Conservation (phyloP, 805 yeast genomes). For the Spathaspora passalidarum region DNA sequence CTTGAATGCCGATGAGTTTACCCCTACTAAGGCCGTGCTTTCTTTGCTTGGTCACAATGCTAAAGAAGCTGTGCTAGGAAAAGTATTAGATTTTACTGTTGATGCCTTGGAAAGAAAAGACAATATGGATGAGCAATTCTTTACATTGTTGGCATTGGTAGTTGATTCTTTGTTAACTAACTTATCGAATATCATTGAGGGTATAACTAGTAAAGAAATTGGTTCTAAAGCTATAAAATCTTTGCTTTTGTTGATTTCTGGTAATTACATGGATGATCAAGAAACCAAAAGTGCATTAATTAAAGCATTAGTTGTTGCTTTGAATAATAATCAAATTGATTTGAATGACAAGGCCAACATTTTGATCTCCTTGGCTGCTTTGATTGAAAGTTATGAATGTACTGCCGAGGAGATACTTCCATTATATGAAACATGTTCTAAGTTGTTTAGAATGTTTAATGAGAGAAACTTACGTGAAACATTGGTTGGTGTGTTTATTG, state of each 20-base stretch:
- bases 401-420: constrained; percentile 47
- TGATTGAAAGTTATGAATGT: constrained; percentile 54
- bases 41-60: constrained; percentile 54
- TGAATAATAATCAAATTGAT: constrained; percentile 55
- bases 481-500: constrained; percentile 56
- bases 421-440: constrained; percentile 50
- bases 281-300: constrained; percentile 53
- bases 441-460: constrained; percentile 54
- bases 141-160: constrained; percentile 50
- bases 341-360: constrained; percentile 53
- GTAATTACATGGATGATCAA: constrained; percentile 55
- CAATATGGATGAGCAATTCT: constrained; percentile 36
- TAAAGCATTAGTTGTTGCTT: constrained; percentile 53
- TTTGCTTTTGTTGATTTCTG: constrained; percentile 51
- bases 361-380: constrained; percentile 51
- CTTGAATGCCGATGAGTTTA: constrained; percentile 52
- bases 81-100: constrained; percentile 54
- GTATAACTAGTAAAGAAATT: constrained; percentile 41
- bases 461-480: constrained; percentile 63
- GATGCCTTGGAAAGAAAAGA: constrained; percentile 35
- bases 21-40: constrained; percentile 55
- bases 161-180: constrained; percentile 54
- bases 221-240: constrained; percentile 52
- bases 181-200: constrained; percentile 48
- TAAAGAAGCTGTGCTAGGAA: constrained; percentile 61